A percentile compares a stretch with the other conserved stretches of the same genome.
These are phyloP conservation scores for Alternaria viburni DNA, from an alignment of 2,329 filamentous ascomycete genomes.

Conservation along the genomic window DNA sequence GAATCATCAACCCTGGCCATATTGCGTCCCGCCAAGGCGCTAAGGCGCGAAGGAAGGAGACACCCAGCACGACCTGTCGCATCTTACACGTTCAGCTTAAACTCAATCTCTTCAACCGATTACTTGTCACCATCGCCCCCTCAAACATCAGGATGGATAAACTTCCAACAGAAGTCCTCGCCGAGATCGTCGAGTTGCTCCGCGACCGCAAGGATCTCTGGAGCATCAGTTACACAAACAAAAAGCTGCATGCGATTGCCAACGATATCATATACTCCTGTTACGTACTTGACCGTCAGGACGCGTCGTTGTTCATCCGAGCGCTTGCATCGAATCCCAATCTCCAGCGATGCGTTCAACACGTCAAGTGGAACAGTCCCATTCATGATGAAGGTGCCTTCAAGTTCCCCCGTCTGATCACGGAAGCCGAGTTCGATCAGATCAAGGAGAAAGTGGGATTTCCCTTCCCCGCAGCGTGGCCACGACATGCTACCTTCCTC, in stretches of 20 bases:
- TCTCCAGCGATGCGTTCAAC: not conserved
- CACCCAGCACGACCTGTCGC: not conserved
- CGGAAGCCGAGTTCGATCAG: not conserved
- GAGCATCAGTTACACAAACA: constrained; percentile 4
- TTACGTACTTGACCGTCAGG: not conserved
- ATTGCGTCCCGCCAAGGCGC: not conserved
- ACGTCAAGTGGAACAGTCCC: constrained; percentile 2
- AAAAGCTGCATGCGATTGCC: not conserved
- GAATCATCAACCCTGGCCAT: not conserved
- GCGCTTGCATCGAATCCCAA: constrained; percentile 2
- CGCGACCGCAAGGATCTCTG: not conserved
- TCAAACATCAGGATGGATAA: not conserved
- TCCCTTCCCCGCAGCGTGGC: not conserved
- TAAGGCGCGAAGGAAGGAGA: not conserved
- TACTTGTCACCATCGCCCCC: not conserved
- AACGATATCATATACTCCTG: not conserved
- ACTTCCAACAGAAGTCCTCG: constrained; percentile 9
- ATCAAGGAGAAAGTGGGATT: not conserved
- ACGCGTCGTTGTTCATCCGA: constrained; percentile 7
- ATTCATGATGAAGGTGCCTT: not conserved
- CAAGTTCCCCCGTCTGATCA: not conserved
- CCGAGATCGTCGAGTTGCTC: constrained; percentile 1
- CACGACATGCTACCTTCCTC: not conserved
- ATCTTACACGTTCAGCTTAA: not conserved
- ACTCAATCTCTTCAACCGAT: not conserved